Base-by-base conservation (phyloP, 2,329 filamentous ascomycete genomes). In the Aureobasidium sp. region DNA sequence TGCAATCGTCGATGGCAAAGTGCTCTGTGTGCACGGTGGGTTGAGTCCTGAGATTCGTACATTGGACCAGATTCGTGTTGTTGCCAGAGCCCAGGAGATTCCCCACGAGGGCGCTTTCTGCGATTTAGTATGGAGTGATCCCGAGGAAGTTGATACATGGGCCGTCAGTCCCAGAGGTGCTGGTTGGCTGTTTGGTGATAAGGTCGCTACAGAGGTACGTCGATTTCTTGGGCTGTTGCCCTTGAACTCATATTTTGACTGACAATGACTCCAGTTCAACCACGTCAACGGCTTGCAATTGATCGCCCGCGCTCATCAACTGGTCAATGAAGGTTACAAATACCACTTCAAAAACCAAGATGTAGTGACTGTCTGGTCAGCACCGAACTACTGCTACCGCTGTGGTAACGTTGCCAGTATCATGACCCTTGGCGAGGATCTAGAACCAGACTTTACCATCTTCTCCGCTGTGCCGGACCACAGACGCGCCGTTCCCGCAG, bases 51-150 rank as follows among this genome's bases (percentile, higher is more conserved):
- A 89, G 74, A 96, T 96, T 72, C 91, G 96, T 75, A 96, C 91
- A 29, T 84, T 96, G 61, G 91, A 96, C 76, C 96, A 99, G 77
- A 97, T 99, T 75, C 83, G 93, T 69, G 91, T 91, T 36, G 83
- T 99, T 62, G 94, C 97, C 76, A 88, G 95, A 66, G 97, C 97
- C 72, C 94, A 99, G 77, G 94, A 99, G 76, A 95, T 99, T 48
- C 94, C 94, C 27, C 94, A 99, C 72, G 94, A 99, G 74, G 94
- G 94, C 13, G 92, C 94, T 59, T 97, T 99, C 87, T 99, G 94
- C 74, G 94, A 99, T 76, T 79, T 99, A 61, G 84, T 99, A 61
- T 99, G 94, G 94, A 96, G 91, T 66, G 94, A 99, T 78, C 94
- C 94, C 59, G 94, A 99, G 77, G 94, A 99, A 90, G 83, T 87